These are phyloP conservation scores for Saccharata proteae DNA, from an alignment of 2,329 filamentous ascomycete species.

Conservation along the genomic window DNA sequence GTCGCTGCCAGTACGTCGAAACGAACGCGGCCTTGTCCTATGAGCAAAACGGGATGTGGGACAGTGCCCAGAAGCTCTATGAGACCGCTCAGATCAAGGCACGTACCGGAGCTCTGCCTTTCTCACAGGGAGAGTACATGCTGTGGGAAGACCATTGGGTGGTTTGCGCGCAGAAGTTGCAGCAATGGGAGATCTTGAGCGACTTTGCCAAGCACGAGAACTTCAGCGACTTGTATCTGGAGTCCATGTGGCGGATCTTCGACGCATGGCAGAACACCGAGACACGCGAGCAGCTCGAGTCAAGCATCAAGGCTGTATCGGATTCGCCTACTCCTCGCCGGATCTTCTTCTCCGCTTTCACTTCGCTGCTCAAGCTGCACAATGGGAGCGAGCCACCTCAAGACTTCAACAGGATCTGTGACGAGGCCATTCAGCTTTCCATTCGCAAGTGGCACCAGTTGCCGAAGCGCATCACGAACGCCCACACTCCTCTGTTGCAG, in stretches of 20 bases:
- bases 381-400: slow-evolving; percentile 67
- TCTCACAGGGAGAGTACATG: slow-evolving; percentile 95
- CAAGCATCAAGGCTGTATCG: slow-evolving; percentile 91
- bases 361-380: slow-evolving; percentile 89
- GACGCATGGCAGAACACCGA: slow-evolving; percentile 87
- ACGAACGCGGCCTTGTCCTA: slow-evolving; percentile 95
- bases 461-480: slow-evolving; percentile 84
- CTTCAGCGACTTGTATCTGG: slow-evolving; percentile 86
- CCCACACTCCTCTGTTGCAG: slow-evolving; percentile 87
- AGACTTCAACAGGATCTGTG: slow-evolving; percentile 82
- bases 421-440: slow-evolving; percentile 93
- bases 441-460: slow-evolving; percentile 98
- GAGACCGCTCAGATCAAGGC: slow-evolving; percentile 96
- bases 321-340: slow-evolving; percentile 90
- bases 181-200: slow-evolving; percentile 96
- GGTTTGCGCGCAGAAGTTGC: slow-evolving; percentile 90
- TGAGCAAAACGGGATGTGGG: slow-evolving; percentile 98
- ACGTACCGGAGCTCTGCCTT: slow-evolving; percentile 86
- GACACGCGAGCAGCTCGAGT: slow-evolving; percentile 80
- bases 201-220: slow-evolving; percentile 99
- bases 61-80: slow-evolving; percentile 94
- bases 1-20: slow-evolving; percentile 91
- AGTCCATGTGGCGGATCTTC: slow-evolving; percentile 89
- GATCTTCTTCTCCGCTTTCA: slow-evolving; percentile 97
- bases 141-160: slow-evolving; percentile 99